Evolutionary conservation across 2,329 filamentous ascomycete genomes (phyloP), one percentile per base, ranked within the genome.

Genomic region (Xylaria sp.): DNA sequence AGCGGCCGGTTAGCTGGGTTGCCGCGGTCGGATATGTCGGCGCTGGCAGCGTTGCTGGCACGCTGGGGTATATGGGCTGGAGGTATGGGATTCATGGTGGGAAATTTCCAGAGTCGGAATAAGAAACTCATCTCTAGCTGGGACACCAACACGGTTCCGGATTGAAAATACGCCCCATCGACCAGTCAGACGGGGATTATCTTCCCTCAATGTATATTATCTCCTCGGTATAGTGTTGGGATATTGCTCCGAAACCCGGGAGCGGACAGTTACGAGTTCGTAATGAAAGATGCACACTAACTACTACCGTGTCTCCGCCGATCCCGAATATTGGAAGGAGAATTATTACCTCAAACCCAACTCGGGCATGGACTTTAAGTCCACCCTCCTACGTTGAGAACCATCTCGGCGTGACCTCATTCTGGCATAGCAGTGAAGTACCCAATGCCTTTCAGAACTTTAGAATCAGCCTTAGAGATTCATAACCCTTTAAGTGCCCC

Each of bases 51-150:
- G 77, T 85, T 2, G 79, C 76, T 3, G 87, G 86, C 0, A 82
- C 85, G 74, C 50, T 81, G 30, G 85, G 81, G 3, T 86, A 84
- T 74, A 76, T 85, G 76, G 81, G 72, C 0, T 87, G 84, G 83
- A 79, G 84, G 69, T 83, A 86, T 74, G 85, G 84, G 0, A 68
- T 86, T 0, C 80, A 85, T 27, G 78, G 81, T 1, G 82, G 82
- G 17, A 82, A 79, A 73, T 82, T 81, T 69, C 72, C 76, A 7
- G 32, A 32, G 24, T 64, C 36, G 42, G 34, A 36, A 36, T 36
- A 36, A 7, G 34, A 36, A 7, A 8, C 34, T 36, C 34, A 6
- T 36, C 6, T 36, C 11, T 36, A 1, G 8, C 34, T 7, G 11
- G 21, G 19, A 7, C 32, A 21, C 53, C 21, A 17, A 24, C 45